A percentile compares a stretch with the other conserved stretches of the same genome.
Evolutionary conservation across 2,329 filamentous ascomycete species (phyloP).

Genomic region (Colletotrichum simmondsii): DNA sequence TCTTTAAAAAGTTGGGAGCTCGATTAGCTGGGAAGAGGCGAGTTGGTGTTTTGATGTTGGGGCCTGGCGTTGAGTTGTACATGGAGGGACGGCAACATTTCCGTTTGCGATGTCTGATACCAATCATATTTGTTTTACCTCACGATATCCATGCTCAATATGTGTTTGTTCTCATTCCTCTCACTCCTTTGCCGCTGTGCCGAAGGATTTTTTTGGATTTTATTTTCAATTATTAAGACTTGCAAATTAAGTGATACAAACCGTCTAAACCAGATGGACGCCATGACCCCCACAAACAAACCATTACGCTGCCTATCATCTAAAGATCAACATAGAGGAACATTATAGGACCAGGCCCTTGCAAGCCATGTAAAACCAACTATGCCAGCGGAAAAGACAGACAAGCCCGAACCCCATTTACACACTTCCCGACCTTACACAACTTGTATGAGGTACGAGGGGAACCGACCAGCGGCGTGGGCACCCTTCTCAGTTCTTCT

Average conservation of each 20-base stretch:
- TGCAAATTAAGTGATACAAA: background rate
- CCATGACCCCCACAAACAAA: background rate
- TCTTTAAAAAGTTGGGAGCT: background rate
- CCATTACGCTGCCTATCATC: background rate
- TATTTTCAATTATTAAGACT: background rate
- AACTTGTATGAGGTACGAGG: background rate
- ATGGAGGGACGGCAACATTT: background rate
- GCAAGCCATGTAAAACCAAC: background rate
- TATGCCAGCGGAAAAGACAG: background rate
- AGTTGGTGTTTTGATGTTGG: background rate
- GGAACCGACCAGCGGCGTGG: background rate
- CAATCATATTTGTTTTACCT: background rate
- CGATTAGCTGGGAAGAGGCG: background rate
- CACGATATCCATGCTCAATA: background rate
- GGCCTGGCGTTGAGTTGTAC: background rate
- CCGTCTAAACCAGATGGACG: background rate
- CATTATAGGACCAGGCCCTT: background rate
- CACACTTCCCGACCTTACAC: background rate
- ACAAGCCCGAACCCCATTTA: background rate
- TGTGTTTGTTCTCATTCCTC: too few relatives aligned
- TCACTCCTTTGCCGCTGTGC: background rate
- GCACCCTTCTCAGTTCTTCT: constrained; percentile 20
- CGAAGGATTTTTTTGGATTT: background rate
- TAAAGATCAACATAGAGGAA: background rate
- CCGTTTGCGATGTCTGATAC: background rate